phyloP scores from a whole-genome alignment of 441 rosid species.

The Jatropha podagrica region DNA sequence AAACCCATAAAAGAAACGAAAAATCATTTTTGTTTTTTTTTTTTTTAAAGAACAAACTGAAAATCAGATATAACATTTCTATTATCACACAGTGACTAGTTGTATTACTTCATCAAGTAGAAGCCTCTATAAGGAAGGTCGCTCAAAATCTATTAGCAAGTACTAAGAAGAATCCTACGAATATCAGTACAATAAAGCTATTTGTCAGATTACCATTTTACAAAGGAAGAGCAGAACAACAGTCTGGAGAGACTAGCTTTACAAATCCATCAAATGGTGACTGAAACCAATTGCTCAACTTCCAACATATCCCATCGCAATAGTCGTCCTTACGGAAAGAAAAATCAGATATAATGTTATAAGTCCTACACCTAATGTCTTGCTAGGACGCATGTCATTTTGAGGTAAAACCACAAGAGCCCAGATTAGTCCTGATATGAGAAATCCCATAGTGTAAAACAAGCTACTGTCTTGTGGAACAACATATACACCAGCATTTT shows the following conservation, averaged over 20 bases:
- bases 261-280: not conserved
- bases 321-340: conserved; percentile 51
- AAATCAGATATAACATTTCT: no score
- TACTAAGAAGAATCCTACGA: not conserved
- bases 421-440: conserved; percentile 61
- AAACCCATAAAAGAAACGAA: no score
- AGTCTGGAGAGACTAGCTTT: not conserved
- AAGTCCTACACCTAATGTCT: conserved; percentile 65
- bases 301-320: conserved; percentile 43
- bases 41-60: no score
- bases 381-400: conserved; percentile 73
- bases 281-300: conserved; percentile 14
- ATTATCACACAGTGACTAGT: not conserved
- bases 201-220: not conserved
- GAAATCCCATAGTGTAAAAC: conserved; percentile 74
- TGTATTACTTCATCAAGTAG: not conserved
- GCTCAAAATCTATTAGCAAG: not conserved
- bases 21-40: no score
- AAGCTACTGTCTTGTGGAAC: conserved; percentile 63
- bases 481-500: conserved; percentile 45
- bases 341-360: conserved; percentile 63
- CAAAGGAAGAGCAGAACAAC: not conserved
- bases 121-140: not conserved
- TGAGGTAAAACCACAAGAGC: conserved; percentile 64
- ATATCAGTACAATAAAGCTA: not conserved